Evolutionary conservation across 129 eudicot genomes (phyloP).

Genomic region (Cynara cardunculus): DNA sequence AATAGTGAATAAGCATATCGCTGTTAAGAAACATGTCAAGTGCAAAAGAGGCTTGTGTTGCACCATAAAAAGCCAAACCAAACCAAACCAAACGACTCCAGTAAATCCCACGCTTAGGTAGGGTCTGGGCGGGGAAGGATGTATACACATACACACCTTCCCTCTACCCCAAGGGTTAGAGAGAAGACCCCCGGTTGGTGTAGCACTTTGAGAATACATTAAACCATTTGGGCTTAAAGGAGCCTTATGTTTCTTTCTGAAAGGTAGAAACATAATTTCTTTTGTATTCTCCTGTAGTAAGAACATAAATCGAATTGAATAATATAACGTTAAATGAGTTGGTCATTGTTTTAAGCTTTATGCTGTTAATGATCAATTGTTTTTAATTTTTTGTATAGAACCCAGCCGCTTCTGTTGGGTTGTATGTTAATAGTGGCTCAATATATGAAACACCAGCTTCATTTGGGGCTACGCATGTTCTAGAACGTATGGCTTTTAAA

Average conservation of each 20-base stretch:
- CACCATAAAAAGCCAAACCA: neutral
- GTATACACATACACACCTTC: too few species aligned
- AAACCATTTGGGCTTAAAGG: neutral
- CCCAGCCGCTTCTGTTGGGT: slow-evolving; percentile 83
- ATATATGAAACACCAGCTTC: slow-evolving; percentile 67
- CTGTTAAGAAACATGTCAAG: neutral
- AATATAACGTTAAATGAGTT: neutral
- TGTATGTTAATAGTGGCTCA: slow-evolving; percentile 79
- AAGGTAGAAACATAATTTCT: neutral
- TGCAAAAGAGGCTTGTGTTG: neutral
- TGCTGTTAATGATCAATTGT: neutral
- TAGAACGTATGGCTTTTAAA: slow-evolving; percentile 95
- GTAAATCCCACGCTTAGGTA: too few species aligned
- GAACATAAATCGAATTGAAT: neutral
- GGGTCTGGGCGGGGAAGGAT: too few species aligned
- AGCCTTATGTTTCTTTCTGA: neutral
- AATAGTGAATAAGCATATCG: neutral
- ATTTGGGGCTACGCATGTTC: slow-evolving; percentile 73
- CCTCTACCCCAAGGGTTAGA: too few species aligned
- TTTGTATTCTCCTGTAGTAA: neutral
- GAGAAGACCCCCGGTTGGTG: neutral
- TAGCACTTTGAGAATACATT: neutral
- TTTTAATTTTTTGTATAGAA: slow-evolving; percentile 33
- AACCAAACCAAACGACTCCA: too few species aligned
- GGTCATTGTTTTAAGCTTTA: neutral